Conservation (phyloP, 1,139 yeast species). For the Geotrichum fermentans region DNA sequence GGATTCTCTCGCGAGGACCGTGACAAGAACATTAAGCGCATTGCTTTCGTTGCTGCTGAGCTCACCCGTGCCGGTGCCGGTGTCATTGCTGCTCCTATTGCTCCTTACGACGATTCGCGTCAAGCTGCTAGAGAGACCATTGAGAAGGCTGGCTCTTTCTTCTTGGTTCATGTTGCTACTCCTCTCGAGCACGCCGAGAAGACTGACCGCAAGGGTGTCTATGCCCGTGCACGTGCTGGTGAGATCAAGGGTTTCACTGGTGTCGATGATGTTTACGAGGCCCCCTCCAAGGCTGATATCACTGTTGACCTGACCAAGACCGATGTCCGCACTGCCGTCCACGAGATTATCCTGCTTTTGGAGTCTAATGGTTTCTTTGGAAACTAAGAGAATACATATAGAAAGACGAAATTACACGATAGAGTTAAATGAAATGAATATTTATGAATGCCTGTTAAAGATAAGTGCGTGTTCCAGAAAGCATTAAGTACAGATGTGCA, state of each 20-base stretch:
- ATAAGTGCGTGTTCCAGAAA: too few relatives aligned
- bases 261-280: conserved; percentile 46
- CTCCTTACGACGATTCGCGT: conserved; percentile 43
- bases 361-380: conserved; percentile 77
- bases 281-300: conserved; percentile 49
- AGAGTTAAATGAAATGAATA: not conserved
- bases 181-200: conserved; percentile 44
- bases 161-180: conserved; percentile 48
- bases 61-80: conserved; percentile 88
- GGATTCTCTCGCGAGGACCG: conserved; percentile 43
- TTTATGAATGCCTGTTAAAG: too few relatives aligned
- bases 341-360: conserved; percentile 62
- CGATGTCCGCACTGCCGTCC: conserved; percentile 58
- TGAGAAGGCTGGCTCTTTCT: conserved; percentile 44
- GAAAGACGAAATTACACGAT: not conserved
- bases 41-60: conserved; percentile 68
- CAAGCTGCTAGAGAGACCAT: conserved; percentile 40
- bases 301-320: conserved; percentile 49
- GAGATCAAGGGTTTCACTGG: conserved; percentile 47
- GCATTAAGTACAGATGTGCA: too few relatives aligned
- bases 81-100: conserved; percentile 64
- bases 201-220: conserved; percentile 48
- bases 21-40: conserved; percentile 41
- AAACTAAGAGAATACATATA: conserved; percentile 25
- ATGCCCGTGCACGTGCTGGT: conserved; percentile 44